Conservation (phyloP, 495 filamentous ascomycete genomes). For the Pseudoneurospora amorphoporcata region DNA sequence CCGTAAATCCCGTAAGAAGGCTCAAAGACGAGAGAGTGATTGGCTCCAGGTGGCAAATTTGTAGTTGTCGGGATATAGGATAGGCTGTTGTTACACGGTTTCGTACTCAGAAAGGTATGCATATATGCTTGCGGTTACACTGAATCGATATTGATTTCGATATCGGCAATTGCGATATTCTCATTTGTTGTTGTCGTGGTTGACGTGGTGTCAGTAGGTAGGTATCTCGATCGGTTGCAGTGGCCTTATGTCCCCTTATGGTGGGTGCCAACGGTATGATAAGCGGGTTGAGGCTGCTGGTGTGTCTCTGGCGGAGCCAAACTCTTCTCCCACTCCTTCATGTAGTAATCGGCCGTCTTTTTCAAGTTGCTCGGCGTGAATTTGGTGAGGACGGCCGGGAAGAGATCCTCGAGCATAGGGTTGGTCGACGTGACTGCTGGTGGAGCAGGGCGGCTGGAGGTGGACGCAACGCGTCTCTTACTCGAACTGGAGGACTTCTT, state of each 20-base stretch:
- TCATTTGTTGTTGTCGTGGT: not conserved
- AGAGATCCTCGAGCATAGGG: conserved; percentile 46
- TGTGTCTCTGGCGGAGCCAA: conserved; percentile 12
- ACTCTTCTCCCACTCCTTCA: conserved; percentile 69
- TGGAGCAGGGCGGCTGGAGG: not conserved
- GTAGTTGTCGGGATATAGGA: too few relatives aligned
- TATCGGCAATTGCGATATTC: not conserved
- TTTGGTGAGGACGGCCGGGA: conserved; percentile 51
- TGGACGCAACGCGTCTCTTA: not conserved
- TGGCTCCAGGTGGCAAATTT: not conserved
- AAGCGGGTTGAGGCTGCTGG: not conserved
- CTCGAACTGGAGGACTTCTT: not conserved
- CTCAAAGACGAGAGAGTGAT: not conserved
- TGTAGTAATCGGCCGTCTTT: conserved; percentile 58
- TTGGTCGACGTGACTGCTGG: not conserved
- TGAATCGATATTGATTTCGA: not conserved
- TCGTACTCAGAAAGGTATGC: not conserved
- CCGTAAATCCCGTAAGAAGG: too few relatives aligned
- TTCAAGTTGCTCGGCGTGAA: conserved; percentile 58
- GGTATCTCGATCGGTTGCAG: not conserved
- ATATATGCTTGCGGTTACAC: not conserved
- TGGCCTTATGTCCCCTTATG: not conserved
- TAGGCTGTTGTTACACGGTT: not conserved
- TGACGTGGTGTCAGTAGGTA: not conserved
- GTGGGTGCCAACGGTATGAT: not conserved